Percentiles rank a stretch among this genome's conserved stretches.
Conservation (phyloP, 108 stramenopile species). For the Cyclotella kingstonii region DNA sequence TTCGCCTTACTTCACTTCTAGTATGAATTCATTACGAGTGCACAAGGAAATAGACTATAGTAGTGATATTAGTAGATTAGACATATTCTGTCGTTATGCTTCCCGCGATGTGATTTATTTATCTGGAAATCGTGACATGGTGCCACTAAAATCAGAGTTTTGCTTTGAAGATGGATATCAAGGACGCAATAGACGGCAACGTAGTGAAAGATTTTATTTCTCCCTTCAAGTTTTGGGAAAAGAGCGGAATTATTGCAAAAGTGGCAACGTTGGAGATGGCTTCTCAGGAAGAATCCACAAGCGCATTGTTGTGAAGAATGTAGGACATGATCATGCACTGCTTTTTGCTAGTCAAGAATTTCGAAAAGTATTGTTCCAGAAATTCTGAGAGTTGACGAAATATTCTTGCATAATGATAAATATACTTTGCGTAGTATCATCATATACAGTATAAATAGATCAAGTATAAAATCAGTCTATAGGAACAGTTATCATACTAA, state of each 20-base stretch:
- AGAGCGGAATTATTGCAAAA: background rate
- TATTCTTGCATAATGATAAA: too few species aligned
- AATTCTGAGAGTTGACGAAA: too few species aligned
- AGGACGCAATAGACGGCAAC: conserved; percentile 54
- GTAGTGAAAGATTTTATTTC: conserved; percentile 51
- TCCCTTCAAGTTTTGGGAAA: conserved; percentile 25
- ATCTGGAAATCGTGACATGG: conserved; percentile 58
- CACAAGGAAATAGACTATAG: background rate
- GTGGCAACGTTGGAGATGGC: background rate
- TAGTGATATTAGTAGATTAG: background rate
- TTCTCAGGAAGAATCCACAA: conserved; percentile 45
- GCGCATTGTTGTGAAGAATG: conserved; percentile 47
- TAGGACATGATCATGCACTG: conserved; percentile 75
- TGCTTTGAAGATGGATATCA: conserved; percentile 58
- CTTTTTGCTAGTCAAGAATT: conserved; percentile 68
- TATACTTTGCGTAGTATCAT: too few species aligned
- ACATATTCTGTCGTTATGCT: conserved; percentile 49
- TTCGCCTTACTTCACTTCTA: conserved; percentile 52
- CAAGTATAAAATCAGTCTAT: too few species aligned
- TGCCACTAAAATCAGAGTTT: conserved; percentile 22
- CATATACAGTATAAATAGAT: too few species aligned
- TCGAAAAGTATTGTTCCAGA: conserved; percentile 42
- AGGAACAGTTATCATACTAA: too few species aligned
- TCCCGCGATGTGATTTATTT: conserved; percentile 62
- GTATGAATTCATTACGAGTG: background rate